Base-by-base conservation (phyloP, 257 asterid genomes). In the Nicotiana undulata region DNA sequence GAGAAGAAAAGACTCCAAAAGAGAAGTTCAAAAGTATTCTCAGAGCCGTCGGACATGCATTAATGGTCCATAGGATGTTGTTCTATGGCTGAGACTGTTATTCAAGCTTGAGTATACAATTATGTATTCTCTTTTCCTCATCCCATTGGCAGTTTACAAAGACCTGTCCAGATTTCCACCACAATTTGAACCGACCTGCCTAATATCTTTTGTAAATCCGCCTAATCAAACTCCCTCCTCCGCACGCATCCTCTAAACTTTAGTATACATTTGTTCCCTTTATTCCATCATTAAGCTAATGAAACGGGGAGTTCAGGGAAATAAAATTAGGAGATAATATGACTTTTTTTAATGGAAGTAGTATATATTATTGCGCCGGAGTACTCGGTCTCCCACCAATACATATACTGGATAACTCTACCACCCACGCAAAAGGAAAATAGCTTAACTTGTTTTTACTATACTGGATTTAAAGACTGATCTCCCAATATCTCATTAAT, bases 151-250 rank as follows among this genome's bases (percentile, higher is more conserved):
- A 24, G 16, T n/a, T 74, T 74, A 74, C 61, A 74, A 74, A 29
- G 7, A 64, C 13, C 24, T 49, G 24, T 24, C 77, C 5, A 46
- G 24, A 6, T 44, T 61, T 52, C 28, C 26, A 63, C 82, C 82
- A 46, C 82, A 63, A 63, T 63, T 9, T 79, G 63, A 63, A 63
- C 56, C 76, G 31, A 79, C 63, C 82, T 16, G 2, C 70, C 81
- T 20, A 59, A 28, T 34, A 58, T 31, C 49, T 74, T 22, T 49
- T 74, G 44, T 74, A 37, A 74, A 74, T 12, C 37, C 15, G 59
- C 77, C 77, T 70, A 70, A 49, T 74, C 78, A 74, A 26, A 49
- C 61, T 44, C 15, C 58, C 32, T 3, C 34, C 13, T 68, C 49
- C 46, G 59, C 1, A 24, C 61, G 61, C 79, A 74, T 34, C 40